Evolutionary conservation across 2,329 filamentous ascomycete genomes (phyloP).

Genomic region (Scedosporium dehoogii): DNA sequence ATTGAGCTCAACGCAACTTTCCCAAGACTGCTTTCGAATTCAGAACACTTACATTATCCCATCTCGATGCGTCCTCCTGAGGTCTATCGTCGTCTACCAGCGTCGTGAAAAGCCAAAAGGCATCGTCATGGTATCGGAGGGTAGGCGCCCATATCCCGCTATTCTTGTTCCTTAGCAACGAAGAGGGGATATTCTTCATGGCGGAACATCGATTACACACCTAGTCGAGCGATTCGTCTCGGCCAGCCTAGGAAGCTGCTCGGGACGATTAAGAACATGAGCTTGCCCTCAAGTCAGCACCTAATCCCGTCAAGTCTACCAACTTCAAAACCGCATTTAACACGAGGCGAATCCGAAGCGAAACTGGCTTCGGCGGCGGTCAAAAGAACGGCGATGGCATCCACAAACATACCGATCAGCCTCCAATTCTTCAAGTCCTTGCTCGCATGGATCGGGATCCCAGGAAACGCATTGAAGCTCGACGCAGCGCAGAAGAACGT

Average conservation of each 20-base stretch:
- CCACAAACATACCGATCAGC: conserved; percentile 13
- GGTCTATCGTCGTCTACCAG: conserved; percentile 24
- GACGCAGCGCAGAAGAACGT: conserved; percentile 42
- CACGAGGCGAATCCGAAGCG: background rate
- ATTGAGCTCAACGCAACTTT: background rate
- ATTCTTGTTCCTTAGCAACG: conserved; percentile 9
- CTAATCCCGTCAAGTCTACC: background rate
- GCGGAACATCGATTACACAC: conserved; percentile 12
- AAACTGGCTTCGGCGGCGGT: background rate
- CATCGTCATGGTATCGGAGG: conserved; percentile 28
- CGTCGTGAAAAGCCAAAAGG: conserved; percentile 34
- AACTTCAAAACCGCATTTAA: background rate
- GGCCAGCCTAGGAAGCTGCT: conserved; percentile 27
- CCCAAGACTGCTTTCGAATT: conserved; percentile 9
- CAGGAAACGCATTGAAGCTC: conserved; percentile 42
- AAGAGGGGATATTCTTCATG: background rate
- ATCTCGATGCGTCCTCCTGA: conserved; percentile 20
- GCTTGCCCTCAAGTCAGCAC: conserved; percentile 12
- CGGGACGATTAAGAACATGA: conserved; percentile 28
- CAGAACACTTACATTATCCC: conserved; percentile 19
- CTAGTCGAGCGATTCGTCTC: conserved; percentile 9
- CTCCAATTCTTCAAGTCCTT: conserved; percentile 41
- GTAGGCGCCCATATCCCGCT: conserved; percentile 39
- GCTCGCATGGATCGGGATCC: conserved; percentile 42
- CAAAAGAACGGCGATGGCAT: conserved; percentile 6